phyloP scores from a whole-genome alignment of 2,329 filamentous ascomycete species.

The Cladophialophora yegresii region DNA sequence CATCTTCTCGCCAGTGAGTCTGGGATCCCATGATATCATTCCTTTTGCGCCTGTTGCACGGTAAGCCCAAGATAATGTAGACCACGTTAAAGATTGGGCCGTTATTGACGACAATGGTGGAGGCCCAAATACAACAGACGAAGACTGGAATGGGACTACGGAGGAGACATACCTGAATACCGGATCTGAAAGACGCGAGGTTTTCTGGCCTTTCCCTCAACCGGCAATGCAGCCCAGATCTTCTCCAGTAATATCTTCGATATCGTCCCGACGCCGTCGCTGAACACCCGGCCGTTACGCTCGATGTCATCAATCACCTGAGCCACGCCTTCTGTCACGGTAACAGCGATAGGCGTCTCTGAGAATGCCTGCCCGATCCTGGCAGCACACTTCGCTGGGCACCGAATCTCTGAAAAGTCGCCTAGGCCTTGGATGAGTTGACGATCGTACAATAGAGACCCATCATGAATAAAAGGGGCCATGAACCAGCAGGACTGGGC shows the following conservation, averaged over 20 bases:
- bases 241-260: constrained; percentile 56
- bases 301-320: constrained; percentile 37
- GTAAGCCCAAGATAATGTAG: constrained; percentile 1
- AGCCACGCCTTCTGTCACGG: constrained; percentile 43
- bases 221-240: constrained; percentile 61
- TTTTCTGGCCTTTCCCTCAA: constrained; percentile 46
- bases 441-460: constrained; percentile 41
- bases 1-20: constrained; percentile 60
- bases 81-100: background rate
- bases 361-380: constrained; percentile 69
- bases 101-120: background rate
- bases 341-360: constrained; percentile 68
- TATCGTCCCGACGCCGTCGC: constrained; percentile 76
- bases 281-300: constrained; percentile 63
- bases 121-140: background rate
- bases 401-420: constrained; percentile 55
- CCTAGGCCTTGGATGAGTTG: constrained; percentile 52
- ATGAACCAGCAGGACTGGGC: constrained; percentile 71
- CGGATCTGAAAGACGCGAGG: constrained; percentile 75
- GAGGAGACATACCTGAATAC: constrained; percentile 56
- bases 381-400: constrained; percentile 60
- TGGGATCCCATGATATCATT: constrained; percentile 70
- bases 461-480: constrained; percentile 49
- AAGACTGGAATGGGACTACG: background rate
- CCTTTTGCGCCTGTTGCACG: constrained; percentile 65